A percentile compares a stretch with the other conserved stretches of the same genome.
Conservation (phyloP, 2,329 filamentous ascomycete species). For the Apiospora koreana region DNA sequence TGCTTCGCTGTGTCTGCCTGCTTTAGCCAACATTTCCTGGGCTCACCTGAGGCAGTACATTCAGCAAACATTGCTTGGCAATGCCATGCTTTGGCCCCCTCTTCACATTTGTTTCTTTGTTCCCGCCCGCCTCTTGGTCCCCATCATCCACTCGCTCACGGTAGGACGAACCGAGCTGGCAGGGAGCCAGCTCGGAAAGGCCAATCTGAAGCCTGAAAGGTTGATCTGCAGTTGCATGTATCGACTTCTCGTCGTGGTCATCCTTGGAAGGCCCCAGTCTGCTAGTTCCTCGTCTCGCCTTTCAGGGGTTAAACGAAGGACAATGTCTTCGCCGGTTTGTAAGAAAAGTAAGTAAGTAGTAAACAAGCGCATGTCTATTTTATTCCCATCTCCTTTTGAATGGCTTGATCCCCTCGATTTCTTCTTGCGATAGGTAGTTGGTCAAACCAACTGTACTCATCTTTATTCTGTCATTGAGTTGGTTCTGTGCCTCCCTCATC, state of each 20-base stretch:
- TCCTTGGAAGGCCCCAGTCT: conserved; percentile 3
- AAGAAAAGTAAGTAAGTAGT: conserved; percentile 1
- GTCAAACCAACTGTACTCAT: neutral
- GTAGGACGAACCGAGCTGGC: neutral
- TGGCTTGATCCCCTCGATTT: neutral
- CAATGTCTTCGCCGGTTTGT: neutral
- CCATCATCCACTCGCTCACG: neutral
- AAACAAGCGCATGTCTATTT: neutral
- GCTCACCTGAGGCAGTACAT: conserved; percentile 12
- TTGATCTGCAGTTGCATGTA: neutral
- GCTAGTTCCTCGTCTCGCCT: neutral
- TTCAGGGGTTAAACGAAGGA: neutral
- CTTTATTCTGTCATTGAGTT: neutral
- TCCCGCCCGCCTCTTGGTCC: neutral
- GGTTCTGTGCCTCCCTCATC: neutral
- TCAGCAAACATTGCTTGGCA: conserved; percentile 9
- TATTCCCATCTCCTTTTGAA: neutral
- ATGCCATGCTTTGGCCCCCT: neutral
- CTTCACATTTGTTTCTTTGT: neutral
- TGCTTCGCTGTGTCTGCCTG: neutral
- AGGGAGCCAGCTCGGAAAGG: neutral
- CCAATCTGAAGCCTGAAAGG: neutral
- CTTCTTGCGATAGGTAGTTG: neutral
- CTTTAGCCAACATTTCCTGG: neutral
- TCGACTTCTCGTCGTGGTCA: neutral